Conservation (phyloP, 2,329 filamentous ascomycete genomes). For the Fusarium coffeatum region DNA sequence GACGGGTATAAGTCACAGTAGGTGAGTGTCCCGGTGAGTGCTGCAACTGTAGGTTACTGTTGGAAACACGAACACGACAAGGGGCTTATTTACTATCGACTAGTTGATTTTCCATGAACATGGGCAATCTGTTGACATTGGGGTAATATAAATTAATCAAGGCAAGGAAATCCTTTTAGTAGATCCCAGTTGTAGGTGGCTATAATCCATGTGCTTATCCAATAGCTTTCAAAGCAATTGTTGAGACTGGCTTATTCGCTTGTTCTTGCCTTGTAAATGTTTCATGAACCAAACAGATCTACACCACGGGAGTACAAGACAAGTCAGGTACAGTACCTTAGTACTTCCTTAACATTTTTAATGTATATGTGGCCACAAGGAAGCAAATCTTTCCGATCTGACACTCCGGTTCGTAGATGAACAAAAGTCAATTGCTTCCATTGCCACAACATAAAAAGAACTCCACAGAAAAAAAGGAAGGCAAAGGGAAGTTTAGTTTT, state of each 20-base stretch:
- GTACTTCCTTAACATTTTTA: not conserved
- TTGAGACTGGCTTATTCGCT: slow-evolving; percentile 9
- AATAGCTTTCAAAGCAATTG: slow-evolving; percentile 8
- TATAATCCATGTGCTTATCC: not conserved
- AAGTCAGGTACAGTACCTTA: too few species aligned
- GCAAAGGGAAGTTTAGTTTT: not conserved
- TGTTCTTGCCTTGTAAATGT: slow-evolving; percentile 19
- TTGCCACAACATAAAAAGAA: not conserved
- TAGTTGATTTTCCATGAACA: slow-evolving; percentile 7
- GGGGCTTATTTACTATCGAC: slow-evolving; percentile 6
- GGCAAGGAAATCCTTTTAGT: not conserved
- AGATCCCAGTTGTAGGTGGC: not conserved
- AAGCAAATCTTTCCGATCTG: slow-evolving; percentile 23
- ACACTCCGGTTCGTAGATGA: slow-evolving; percentile 5
- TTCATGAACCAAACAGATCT: slow-evolving; percentile 23
- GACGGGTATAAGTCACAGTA: slow-evolving; percentile 33
- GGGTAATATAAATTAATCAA: slow-evolving; percentile 5
- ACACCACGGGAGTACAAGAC: not conserved
- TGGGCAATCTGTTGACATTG: not conserved
- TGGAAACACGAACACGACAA: slow-evolving; percentile 42
- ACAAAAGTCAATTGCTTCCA: not conserved
- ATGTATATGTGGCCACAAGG: not conserved
- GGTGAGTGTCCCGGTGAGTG: slow-evolving; percentile 1
- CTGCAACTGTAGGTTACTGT: slow-evolving; percentile 13
- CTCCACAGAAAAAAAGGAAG: slow-evolving; percentile 20